phyloP scores from a whole-genome alignment of 1,284 basidiomycete species.

The Omphalotus olearius region DNA sequence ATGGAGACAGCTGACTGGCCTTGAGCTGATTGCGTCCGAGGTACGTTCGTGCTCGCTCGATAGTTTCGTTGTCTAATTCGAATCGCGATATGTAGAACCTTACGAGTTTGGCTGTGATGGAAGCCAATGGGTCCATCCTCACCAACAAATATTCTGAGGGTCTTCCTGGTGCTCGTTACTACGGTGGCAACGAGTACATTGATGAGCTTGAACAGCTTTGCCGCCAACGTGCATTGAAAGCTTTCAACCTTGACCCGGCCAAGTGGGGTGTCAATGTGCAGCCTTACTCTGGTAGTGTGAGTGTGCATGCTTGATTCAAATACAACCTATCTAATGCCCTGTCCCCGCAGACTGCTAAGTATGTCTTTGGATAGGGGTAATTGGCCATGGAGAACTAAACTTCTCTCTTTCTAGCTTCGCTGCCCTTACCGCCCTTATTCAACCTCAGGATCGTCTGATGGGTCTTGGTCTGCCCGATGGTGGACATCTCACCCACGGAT shows the following conservation, averaged over 20 bases:
- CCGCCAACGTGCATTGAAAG: constrained; percentile 92
- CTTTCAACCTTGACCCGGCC: constrained; percentile 92
- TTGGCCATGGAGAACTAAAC: constrained; percentile 9
- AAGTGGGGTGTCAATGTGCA: constrained; percentile 99
- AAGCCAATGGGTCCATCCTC: constrained; percentile 98
- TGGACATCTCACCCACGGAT: constrained; percentile 97
- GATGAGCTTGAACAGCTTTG: constrained; percentile 95
- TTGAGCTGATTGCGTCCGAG: constrained; percentile 96
- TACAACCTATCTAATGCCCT: constrained; percentile 12
- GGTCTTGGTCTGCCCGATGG: constrained; percentile 98
- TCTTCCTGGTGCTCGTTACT: constrained; percentile 94
- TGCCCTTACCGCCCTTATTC: constrained; percentile 92
- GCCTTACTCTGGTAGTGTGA: constrained; percentile 91
- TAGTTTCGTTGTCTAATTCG: constrained; percentile 9
- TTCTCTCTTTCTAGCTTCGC: constrained; percentile 72
- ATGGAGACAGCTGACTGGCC: constrained; percentile 96
- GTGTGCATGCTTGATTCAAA: constrained; percentile 28
- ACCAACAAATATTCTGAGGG: constrained; percentile 99
- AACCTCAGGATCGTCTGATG: constrained; percentile 99
- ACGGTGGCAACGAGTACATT: constrained; percentile 96
- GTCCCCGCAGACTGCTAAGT: constrained; percentile 74
- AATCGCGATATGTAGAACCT: constrained; percentile 62
- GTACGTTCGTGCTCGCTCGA: constrained; percentile 32
- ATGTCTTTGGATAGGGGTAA: constrained; percentile 21
- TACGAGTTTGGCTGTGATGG: constrained; percentile 91